phyloP scores from a whole-genome alignment of 2,329 filamentous ascomycete species.

The Xylariaceae sp. region DNA sequence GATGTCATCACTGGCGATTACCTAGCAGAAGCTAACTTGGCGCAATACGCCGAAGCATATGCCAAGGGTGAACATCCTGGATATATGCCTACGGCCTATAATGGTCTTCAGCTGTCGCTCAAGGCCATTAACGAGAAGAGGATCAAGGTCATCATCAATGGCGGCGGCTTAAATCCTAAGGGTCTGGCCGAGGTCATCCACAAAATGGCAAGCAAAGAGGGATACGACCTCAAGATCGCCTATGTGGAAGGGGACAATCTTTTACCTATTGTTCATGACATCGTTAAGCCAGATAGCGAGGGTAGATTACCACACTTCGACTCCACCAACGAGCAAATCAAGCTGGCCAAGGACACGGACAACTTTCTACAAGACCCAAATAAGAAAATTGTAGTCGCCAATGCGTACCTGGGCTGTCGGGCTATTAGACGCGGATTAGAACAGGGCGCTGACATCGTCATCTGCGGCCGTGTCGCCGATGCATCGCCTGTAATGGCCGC shows the following conservation, averaged over 20 bases:
- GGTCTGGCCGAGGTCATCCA: conserved; percentile 60
- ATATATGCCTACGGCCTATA: conserved; percentile 48
- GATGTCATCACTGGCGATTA: conserved; percentile 50
- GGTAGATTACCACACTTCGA: conserved; percentile 45
- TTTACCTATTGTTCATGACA: conserved; percentile 40
- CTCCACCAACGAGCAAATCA: conserved; percentile 45
- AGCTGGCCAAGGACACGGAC: conserved; percentile 48
- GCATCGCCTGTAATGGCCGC: conserved; percentile 62
- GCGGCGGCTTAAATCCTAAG: conserved; percentile 59
- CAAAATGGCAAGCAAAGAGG: conserved; percentile 47
- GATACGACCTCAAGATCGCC: conserved; percentile 34
- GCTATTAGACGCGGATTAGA: conserved; percentile 53
- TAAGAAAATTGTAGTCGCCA: conserved; percentile 48
- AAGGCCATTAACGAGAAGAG: conserved; percentile 45
- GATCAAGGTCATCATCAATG: conserved; percentile 61
- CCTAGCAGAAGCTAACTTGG: conserved; percentile 58
- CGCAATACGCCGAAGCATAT: conserved; percentile 47
- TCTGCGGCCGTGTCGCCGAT: conserved; percentile 57
- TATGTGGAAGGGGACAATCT: conserved; percentile 44
- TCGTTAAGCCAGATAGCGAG: conserved; percentile 25
- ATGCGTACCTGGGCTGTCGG: conserved; percentile 59
- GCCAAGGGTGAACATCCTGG: conserved; percentile 40
- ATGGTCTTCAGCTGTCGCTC: conserved; percentile 32
- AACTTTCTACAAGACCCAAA: conserved; percentile 41
- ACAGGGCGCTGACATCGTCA: conserved; percentile 54